Evolutionary conservation across 345 rosid species (phyloP).

Genomic region (Linum trigynum): DNA sequence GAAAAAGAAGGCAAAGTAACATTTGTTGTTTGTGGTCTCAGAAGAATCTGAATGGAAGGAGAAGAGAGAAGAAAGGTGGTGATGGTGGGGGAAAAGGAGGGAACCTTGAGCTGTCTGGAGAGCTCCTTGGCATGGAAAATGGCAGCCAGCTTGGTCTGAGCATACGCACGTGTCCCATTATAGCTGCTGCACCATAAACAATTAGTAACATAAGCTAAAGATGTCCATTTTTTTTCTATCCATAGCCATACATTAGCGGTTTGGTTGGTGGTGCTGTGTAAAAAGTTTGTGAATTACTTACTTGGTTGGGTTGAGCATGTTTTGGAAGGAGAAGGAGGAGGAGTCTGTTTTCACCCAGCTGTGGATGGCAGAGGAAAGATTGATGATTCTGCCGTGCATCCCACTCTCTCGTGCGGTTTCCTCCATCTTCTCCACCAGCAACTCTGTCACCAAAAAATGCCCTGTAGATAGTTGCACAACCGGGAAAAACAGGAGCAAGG

Average conservation of each 20-base stretch:
- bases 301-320: slow-evolving; percentile 63
- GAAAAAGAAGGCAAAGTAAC: not conserved
- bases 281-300: slow-evolving; percentile 17
- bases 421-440: slow-evolving; percentile 69
- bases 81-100: not conserved
- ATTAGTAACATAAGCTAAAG: not conserved
- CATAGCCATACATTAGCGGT: too few species aligned
- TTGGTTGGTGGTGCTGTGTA: not conserved
- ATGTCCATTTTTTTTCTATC: not conserved
- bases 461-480: slow-evolving; percentile 36
- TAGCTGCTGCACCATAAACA: slow-evolving; percentile 30
- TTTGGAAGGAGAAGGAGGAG: slow-evolving; percentile 37
- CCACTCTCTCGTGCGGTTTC: slow-evolving; percentile 64
- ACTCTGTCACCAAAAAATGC: slow-evolving; percentile 71
- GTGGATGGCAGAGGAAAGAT: slow-evolving; percentile 90
- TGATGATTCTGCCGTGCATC: slow-evolving; percentile 73
- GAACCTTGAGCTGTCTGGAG: slow-evolving; percentile 63
- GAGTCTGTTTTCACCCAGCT: slow-evolving; percentile 65
- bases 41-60: not conserved
- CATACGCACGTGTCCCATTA: slow-evolving; percentile 81
- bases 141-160: slow-evolving; percentile 77
- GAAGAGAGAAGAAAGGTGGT: not conserved
- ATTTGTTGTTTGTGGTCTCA: not conserved
- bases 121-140: slow-evolving; percentile 80
- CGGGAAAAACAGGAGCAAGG: not conserved